Evolutionary conservation across 495 filamentous ascomycete species (phyloP).

Genomic region (Talaromyces stipitatus): DNA sequence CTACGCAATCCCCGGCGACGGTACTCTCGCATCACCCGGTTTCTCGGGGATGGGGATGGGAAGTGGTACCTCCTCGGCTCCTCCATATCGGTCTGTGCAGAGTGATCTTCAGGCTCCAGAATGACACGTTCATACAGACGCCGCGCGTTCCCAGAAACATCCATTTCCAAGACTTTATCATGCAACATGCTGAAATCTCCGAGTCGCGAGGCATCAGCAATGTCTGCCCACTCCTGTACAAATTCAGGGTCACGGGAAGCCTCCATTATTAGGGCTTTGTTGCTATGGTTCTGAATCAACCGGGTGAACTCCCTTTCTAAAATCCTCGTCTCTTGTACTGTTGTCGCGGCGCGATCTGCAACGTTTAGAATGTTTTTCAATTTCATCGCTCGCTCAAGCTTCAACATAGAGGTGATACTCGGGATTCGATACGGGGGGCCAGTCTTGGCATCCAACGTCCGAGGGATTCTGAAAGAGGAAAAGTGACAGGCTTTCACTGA

Average conservation of each 20-base stretch:
- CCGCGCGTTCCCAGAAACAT: background rate
- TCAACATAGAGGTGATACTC: background rate
- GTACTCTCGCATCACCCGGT: background rate
- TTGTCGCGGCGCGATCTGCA: background rate
- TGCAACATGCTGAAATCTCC: conserved; percentile 1
- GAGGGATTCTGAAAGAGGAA: background rate
- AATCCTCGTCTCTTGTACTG: background rate
- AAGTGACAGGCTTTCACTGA: background rate
- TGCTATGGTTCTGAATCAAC: background rate
- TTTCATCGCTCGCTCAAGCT: conserved; percentile 1
- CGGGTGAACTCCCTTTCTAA: background rate
- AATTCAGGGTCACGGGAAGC: background rate
- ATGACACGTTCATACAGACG: background rate
- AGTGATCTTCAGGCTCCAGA: background rate
- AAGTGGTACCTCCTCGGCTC: background rate
- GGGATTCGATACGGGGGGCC: background rate
- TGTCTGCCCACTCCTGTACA: background rate
- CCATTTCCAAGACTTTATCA: background rate
- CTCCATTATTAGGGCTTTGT: conserved; percentile 1
- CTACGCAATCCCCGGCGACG: too few relatives aligned
- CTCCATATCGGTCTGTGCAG: background rate
- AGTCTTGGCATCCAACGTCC: background rate
- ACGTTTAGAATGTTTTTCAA: background rate
- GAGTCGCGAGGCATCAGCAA: background rate
- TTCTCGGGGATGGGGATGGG: background rate